Percentiles rank a stretch among this genome's conserved stretches.
Evolutionary conservation across 768 basidiomycete genomes (phyloP).

Genomic region (Boletellus ananas): DNA sequence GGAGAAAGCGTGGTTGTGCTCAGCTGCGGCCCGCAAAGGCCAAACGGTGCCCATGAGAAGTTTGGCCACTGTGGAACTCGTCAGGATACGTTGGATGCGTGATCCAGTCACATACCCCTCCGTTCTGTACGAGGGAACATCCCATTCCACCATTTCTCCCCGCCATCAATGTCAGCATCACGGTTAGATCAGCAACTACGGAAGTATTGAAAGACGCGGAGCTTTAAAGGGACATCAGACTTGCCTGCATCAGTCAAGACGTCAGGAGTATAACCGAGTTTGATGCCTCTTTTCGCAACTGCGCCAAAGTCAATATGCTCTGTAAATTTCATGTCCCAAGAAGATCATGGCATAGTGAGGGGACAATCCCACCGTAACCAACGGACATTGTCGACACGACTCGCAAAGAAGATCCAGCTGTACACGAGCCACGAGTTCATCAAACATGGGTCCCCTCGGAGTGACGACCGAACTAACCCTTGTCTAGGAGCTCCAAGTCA

Average conservation of each 20-base stretch:
- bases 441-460: not conserved
- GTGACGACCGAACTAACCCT: slow-evolving; percentile 29
- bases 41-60: slow-evolving; percentile 77
- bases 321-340: slow-evolving; percentile 26
- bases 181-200: slow-evolving; percentile 81
- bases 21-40: slow-evolving; percentile 79
- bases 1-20: slow-evolving; percentile 49
- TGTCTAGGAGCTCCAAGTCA: slow-evolving; percentile 55
- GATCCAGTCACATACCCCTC: slow-evolving; percentile 47
- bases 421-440: slow-evolving; percentile 21
- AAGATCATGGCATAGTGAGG: not conserved
- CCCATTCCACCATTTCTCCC: slow-evolving; percentile 72
- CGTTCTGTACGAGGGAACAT: slow-evolving; percentile 60
- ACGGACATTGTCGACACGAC: slow-evolving; percentile 95
- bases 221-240: slow-evolving; percentile 1
- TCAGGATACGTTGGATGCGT: not conserved
- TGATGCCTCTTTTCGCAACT: slow-evolving; percentile 57
- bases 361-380: slow-evolving; percentile 60
- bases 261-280: slow-evolving; percentile 89
- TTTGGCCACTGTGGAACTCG: slow-evolving; percentile 63
- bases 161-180: slow-evolving; percentile 95
- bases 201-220: not conserved
- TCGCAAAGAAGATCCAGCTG: slow-evolving; percentile 70
- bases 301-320: slow-evolving; percentile 77
- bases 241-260: slow-evolving; percentile 88